Evolutionary conservation across 371 early-diverging fungal genomes (phyloP), one percentile per base, ranked within the genome.

Genomic region (Mortierella sp.): DNA sequence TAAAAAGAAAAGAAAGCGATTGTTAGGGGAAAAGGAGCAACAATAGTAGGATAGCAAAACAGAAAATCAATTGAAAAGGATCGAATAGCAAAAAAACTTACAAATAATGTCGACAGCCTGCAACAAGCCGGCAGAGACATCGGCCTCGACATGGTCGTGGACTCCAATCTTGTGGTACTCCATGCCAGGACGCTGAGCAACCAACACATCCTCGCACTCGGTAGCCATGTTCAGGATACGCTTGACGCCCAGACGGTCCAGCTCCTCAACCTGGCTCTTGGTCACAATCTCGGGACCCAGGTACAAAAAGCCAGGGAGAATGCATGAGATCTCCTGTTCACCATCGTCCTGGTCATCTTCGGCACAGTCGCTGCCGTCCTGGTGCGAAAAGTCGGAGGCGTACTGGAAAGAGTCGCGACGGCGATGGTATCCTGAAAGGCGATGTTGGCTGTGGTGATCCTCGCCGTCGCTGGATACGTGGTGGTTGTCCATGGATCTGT

Each of bases 191-290:
- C 70, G 78, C 1, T 86, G 87, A 43, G 71, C 53, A 16, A 86
- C 67, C 10, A 92, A 80, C 78, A 87, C 87, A 77, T 92, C 92
- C 3, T 89, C 79, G 48, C 92, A 92, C 73, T 92, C 92, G 75
- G 90, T 90, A 0, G 92, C 92, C 92, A 92, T 92, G 74, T 92
- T 92, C n/a, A 91, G 73, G 28, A 93, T 89, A 5, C 93, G 88
- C 64, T 85, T 88, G 61, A 93, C 91, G 3, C 84, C 82, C 34
- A 91, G 84, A 24, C 78, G 78, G 40, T 90, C 81, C 44, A 93
- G 75, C 72, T 90, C 88, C n/a, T 84, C 79, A 5, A 91, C 91
- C 59, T 93, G 92, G 19, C 89, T 87, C 9, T 75, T 54, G 19
- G 88, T 90, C 24, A 90, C 89, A 71, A 93, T 91, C 77, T 93